A percentile compares a stretch with the other conserved stretches of the same genome.
phyloP scores from a whole-genome alignment of 1,284 basidiomycete species.

The Malassezia dermatis region DNA sequence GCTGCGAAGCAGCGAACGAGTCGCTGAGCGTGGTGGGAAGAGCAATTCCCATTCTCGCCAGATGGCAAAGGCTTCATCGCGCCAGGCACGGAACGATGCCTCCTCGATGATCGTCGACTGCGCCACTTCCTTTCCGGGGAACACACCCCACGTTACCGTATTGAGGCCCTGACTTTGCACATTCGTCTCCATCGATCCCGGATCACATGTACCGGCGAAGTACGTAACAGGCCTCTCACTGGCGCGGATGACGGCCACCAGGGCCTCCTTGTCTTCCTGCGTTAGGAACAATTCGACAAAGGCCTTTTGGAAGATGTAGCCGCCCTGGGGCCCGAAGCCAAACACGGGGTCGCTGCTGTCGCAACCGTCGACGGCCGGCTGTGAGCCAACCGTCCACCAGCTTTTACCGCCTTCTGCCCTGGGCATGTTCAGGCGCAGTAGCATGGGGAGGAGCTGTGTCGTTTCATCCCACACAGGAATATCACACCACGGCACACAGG shows the following conservation, averaged over 20 bases:
- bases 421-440: constrained; percentile 60
- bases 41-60: constrained; percentile 90
- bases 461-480: constrained; percentile 77
- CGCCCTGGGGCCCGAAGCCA: constrained; percentile 83
- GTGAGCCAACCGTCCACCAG: constrained; percentile 94
- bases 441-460: constrained; percentile 63
- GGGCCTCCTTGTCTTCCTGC: constrained; percentile 57
- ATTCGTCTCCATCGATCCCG: constrained; percentile 45
- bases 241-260: constrained; percentile 59
- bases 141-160: constrained; percentile 51
- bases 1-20: constrained; percentile 62
- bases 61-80: constrained; percentile 89
- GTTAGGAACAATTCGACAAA: constrained; percentile 91
- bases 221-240: constrained; percentile 62
- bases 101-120: constrained; percentile 51
- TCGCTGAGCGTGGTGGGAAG: constrained; percentile 65
- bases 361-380: constrained; percentile 55
- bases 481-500: constrained; percentile 79
- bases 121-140: constrained; percentile 50
- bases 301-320: constrained; percentile 92
- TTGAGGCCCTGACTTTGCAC: constrained; percentile 48
- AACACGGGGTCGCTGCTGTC: constrained; percentile 54
- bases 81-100: constrained; percentile 51
- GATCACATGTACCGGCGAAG: constrained; percentile 64
- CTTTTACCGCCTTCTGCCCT: constrained; percentile 19